These are phyloP conservation scores for Emergomyces africanus DNA, from an alignment of 2,329 filamentous ascomycete species.

Conservation along the genomic window DNA sequence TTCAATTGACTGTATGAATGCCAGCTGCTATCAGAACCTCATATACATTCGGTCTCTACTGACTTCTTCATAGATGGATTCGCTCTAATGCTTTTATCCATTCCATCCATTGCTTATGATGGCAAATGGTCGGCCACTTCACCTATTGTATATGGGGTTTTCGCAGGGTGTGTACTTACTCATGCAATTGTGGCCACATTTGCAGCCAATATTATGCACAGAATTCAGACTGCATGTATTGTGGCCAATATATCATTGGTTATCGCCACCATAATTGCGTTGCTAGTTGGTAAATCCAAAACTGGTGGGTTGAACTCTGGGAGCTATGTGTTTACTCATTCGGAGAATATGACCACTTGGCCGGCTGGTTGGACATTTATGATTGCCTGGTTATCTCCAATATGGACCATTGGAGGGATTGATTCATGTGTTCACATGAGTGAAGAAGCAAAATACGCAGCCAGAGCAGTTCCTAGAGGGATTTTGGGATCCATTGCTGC, in stretches of 20 bases:
- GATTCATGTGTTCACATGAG: conserved; percentile 48
- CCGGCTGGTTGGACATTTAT: conserved; percentile 47
- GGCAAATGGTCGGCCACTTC: conserved; percentile 44
- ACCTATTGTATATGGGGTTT: conserved; percentile 45
- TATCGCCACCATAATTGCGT: conserved; percentile 42
- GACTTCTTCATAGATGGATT: conserved; percentile 29
- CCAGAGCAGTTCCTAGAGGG: conserved; percentile 45
- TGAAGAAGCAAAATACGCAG: conserved; percentile 49
- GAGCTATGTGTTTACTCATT: conserved; percentile 43
- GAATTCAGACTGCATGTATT: conserved; percentile 45
- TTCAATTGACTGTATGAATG: conserved; percentile 42
- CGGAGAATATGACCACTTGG: conserved; percentile 47
- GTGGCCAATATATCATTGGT: conserved; percentile 45
- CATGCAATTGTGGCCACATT: conserved; percentile 44
- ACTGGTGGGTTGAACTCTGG: conserved; percentile 21
- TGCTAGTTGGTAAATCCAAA: conserved; percentile 38
- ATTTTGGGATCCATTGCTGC: conserved; percentile 46
- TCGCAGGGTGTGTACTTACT: conserved; percentile 40
- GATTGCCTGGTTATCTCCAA: conserved; percentile 47
- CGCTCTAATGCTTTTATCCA: conserved; percentile 45
- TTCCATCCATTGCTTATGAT: conserved; percentile 45
- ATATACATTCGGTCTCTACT: conserved; percentile 8
- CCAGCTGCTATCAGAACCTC: not conserved
- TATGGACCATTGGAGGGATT: conserved; percentile 46
- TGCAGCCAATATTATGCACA: conserved; percentile 45